Conservation (phyloP, 805 yeast species). For the Metschnikowia lochheadii region DNA sequence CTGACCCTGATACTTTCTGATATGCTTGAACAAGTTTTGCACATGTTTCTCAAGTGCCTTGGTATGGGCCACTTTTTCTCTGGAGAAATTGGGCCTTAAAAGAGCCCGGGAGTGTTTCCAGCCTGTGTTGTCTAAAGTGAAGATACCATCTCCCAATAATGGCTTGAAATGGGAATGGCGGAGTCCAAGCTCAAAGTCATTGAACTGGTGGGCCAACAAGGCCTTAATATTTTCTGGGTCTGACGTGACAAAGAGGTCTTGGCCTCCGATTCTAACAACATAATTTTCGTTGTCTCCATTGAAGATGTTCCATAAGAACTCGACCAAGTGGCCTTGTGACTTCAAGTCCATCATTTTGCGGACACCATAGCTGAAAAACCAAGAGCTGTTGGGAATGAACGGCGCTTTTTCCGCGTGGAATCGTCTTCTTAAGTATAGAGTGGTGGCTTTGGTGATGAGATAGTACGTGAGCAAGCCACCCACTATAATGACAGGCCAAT, state of each 20-base stretch:
- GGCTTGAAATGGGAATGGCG: conserved; percentile 32
- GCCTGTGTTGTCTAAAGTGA: conserved; percentile 36
- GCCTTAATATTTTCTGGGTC: conserved; percentile 39
- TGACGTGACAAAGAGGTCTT: conserved; percentile 17
- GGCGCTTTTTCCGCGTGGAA: neutral
- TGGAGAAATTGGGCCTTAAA: conserved; percentile 37
- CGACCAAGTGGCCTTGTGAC: conserved; percentile 7
- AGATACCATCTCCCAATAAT: conserved; percentile 36
- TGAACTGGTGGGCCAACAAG: conserved; percentile 35
- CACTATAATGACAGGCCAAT: neutral
- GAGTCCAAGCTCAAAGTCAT: conserved; percentile 31
- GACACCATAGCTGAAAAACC: conserved; percentile 1
- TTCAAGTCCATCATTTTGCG: conserved; percentile 2
- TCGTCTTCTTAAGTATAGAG: neutral
- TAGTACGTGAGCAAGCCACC: neutral
- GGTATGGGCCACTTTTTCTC: conserved; percentile 36
- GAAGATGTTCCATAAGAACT: conserved; percentile 8
- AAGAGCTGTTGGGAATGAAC: neutral
- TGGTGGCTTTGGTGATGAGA: neutral
- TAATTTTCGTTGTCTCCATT: conserved; percentile 8
- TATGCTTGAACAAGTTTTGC: conserved; percentile 24
- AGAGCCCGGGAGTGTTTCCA: conserved; percentile 38
- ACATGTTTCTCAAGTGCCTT: conserved; percentile 31
- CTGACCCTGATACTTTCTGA: conserved; percentile 8
- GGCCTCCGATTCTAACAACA: conserved; percentile 6